Evolutionary conservation across 805 yeast species (phyloP).

Genomic region (Wickerhamiella dianesei): DNA sequence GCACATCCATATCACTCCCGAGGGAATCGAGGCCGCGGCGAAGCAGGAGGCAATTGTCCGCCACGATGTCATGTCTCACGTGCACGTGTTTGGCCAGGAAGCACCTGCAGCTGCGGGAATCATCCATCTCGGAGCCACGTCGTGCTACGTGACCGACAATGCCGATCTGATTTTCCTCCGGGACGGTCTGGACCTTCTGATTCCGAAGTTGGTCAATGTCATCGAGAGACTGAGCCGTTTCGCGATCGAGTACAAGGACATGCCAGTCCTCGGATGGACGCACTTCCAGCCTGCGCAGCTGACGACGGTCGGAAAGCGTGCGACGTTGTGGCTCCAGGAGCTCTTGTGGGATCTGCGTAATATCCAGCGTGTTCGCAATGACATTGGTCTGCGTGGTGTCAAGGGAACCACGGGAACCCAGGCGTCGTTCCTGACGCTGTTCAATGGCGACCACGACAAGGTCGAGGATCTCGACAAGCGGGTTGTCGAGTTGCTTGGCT

Average conservation of each 20-base stretch:
- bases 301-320: conserved; percentile 97
- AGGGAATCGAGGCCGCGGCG: conserved; percentile 78
- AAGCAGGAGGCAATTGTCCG: conserved; percentile 94
- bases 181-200: conserved; percentile 85
- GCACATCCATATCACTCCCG: conserved; percentile 76
- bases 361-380: conserved; percentile 90
- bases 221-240: conserved; percentile 79
- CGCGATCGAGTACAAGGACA: conserved; percentile 82
- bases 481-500: conserved; percentile 86
- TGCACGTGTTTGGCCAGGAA: conserved; percentile 82
- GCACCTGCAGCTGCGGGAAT: conserved; percentile 97
- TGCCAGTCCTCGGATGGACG: conserved; percentile 98
- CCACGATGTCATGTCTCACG: conserved; percentile 99
- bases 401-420: conserved; percentile 99
- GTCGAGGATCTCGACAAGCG: conserved; percentile 86
- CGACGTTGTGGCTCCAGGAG: conserved; percentile 96
- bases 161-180: conserved; percentile 94
- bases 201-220: conserved; percentile 91
- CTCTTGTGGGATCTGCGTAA: conserved; percentile 95
- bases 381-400: conserved; percentile 91
- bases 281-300: conserved; percentile 99
- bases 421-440: conserved; percentile 86
- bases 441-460: conserved; percentile 94
- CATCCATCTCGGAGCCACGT: conserved; percentile 95
- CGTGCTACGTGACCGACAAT: conserved; percentile 94